Evolutionary conservation across 768 basidiomycete species (phyloP), one percentile per base, ranked within the genome.

Genomic region (Filobasidium floriforme): DNA sequence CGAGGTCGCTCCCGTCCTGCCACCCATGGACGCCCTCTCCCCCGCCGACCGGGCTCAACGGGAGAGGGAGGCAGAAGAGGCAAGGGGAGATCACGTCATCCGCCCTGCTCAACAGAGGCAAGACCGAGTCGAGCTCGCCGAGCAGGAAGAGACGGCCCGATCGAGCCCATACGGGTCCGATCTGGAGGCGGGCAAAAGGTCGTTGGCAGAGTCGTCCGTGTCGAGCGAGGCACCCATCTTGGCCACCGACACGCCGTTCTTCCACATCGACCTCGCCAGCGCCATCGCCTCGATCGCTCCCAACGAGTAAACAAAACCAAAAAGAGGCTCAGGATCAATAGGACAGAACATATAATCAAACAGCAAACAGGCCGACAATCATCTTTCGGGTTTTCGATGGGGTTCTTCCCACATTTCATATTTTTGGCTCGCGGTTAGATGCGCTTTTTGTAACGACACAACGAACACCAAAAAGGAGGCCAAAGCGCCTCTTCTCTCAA

Each of bases 261-360:
- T 97, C 87, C 94, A 97, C 80, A 81, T 96, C 70, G 92, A 94
- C 76, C 80, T 97, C 43, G 78, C 82, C 40, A 81, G 83, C 1
- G 90, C 90, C 44, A 85, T 91, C 46, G 81, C 79, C 9, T 86
- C 86, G 14, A 89, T 88, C n/a, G 63, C 66, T n/a, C 67, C 67
- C 6, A 60, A 57, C 46, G 67, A 68, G 41, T 68, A 65, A 52
- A 41, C 24, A 44, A 54, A 19, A 44, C 10, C 10, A 44, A 19
- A 19, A 19, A 18, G 18, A 37, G 32, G 32, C 9, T 9, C 32
- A 37, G 32, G 32, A 37, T 37, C 32, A 9, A 37, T 9, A 9
- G 32, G 32, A 37, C 32, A 9, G 32, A 37, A 4, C 9, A 4
- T 9, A 37, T 37, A 37, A 37, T 37, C n/a, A n/a, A n/a, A n/a